Evolutionary conservation across 768 basidiomycete genomes (phyloP), one percentile per base, ranked within the genome.

Genomic region (Kwoniella newhampshirensis): DNA sequence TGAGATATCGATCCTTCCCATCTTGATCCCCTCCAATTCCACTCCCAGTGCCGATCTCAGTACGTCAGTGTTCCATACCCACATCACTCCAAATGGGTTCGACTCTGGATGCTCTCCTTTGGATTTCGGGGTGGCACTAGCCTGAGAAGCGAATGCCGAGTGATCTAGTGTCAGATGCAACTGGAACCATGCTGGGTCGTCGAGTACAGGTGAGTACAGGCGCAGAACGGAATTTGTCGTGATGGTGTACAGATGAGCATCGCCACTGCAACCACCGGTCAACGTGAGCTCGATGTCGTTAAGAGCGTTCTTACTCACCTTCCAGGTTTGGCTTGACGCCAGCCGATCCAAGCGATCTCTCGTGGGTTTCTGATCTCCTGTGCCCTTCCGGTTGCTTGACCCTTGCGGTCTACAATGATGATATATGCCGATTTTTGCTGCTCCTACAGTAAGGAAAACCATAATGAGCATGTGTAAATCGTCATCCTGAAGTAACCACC

Each of bases 141-240:
- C 78, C 76, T 58, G 79, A 75, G 53, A 82, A 15, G 84, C 66
- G 32, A 87, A 83, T n/a, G 85, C 83, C 63, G 81, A 84, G 7
- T 85, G 74, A 70, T 92, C 89, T 44, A 93, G 72, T 2, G 87
- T 82, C 6, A 86, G 83, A 69, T 91, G 90, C 4, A 96, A 82
- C 74, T 94, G 92, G 37, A 96, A 81, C 70, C 84, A 82, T 60
- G 85, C 84, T 12, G 91, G 90, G 15, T 86, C 84, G 73, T 96
- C 92, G 42, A 96, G 78, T 12, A 96, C 89, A 4, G 92, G 89
- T 30, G 88, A 78, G 75, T 89, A 93, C 67, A 96, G 84, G 21
- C 92, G 85, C 32, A 94, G 74, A 4, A 86, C 87, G 0, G 88
- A 83, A 66, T 92, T 88, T 23, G 84, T 83, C 13, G 92, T 90